A percentile compares a stretch with the other conserved stretches of the same genome.
Conservation (phyloP, 805 yeast genomes). For the Cyberlindnera meyerae region DNA sequence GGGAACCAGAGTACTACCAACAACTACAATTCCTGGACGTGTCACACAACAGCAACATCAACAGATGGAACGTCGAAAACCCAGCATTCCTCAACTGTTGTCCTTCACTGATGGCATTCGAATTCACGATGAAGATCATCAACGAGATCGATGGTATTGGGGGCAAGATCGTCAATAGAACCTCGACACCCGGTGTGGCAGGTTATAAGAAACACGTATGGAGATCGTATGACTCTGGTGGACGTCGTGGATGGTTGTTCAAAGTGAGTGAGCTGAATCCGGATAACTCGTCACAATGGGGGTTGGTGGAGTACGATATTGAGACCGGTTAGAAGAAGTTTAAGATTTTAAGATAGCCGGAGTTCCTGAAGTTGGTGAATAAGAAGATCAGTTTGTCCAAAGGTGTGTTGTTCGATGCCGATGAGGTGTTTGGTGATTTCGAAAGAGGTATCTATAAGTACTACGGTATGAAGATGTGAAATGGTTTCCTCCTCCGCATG, state of each 20-base stretch:
- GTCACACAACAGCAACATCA: constrained; percentile 55
- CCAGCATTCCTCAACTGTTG: constrained; percentile 41
- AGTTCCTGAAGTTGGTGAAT: constrained; percentile 35
- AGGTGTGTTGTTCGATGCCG: constrained; percentile 34
- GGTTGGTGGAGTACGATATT: constrained; percentile 53
- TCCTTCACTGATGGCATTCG: constrained; percentile 54
- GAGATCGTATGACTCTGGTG: constrained; percentile 38
- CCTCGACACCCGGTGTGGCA: constrained; percentile 2
- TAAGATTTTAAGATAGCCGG: constrained; percentile 34
- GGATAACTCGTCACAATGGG: constrained; percentile 28
- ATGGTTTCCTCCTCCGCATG: neutral
- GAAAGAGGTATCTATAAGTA: constrained; percentile 42
- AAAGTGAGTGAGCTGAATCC: constrained; percentile 33
- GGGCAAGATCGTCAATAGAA: constrained; percentile 22
- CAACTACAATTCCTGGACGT: constrained; percentile 57
- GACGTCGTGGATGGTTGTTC: constrained; percentile 80
- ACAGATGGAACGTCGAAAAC: constrained; percentile 55
- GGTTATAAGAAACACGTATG: constrained; percentile 21
- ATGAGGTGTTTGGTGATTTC: constrained; percentile 36
- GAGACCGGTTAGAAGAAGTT: constrained; percentile 58
- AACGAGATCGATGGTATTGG: constrained; percentile 39
- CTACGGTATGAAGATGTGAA: constrained; percentile 35
- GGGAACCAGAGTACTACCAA: constrained; percentile 19
- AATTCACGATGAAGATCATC: constrained; percentile 55
- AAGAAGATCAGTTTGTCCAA: constrained; percentile 32